Percentiles rank a stretch among this genome's conserved stretches.
phyloP scores from a whole-genome alignment of 2,329 filamentous ascomycete species.

The Mycosphaerella sp. region DNA sequence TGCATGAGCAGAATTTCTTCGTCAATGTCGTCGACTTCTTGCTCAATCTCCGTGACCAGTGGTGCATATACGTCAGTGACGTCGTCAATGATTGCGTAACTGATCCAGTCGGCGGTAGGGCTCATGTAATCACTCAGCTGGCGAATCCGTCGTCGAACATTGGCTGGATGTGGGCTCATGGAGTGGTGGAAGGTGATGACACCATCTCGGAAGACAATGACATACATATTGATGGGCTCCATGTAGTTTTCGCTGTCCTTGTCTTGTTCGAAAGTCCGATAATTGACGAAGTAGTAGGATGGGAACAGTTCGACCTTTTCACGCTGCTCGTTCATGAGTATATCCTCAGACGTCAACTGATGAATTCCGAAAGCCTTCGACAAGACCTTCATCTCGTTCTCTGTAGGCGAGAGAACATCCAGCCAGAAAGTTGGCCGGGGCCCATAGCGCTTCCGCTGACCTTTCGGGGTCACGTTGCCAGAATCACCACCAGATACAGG shows the following conservation, averaged over 20 bases:
- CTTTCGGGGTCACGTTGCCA: slow-evolving; percentile 28
- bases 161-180: slow-evolving; percentile 91
- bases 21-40: slow-evolving; percentile 96
- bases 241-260: slow-evolving; percentile 81
- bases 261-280: slow-evolving; percentile 95
- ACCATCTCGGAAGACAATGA: slow-evolving; percentile 92
- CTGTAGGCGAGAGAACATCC: slow-evolving; percentile 82
- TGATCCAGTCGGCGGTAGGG: slow-evolving; percentile 93
- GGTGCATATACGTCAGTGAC: slow-evolving; percentile 96
- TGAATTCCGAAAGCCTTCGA: slow-evolving; percentile 93
- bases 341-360: slow-evolving; percentile 90
- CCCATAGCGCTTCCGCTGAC: slow-evolving; percentile 47
- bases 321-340: slow-evolving; percentile 92
- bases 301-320: slow-evolving; percentile 98
- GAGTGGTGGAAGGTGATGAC: slow-evolving; percentile 96
- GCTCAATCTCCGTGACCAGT: slow-evolving; percentile 84
- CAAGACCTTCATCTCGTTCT: slow-evolving; percentile 90
- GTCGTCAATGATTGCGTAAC: slow-evolving; percentile 95
- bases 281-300: slow-evolving; percentile 98
- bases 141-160: slow-evolving; percentile 86
- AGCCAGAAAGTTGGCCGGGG: slow-evolving; percentile 95
- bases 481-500: slow-evolving; percentile 15
- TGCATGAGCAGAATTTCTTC: slow-evolving; percentile 82
- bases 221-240: slow-evolving; percentile 95
- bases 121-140: slow-evolving; percentile 92